A percentile compares a stretch with the other conserved stretches of the same genome.
These are phyloP conservation scores for Microsporum ferrugineum DNA, from an alignment of 2,329 filamentous ascomycete genomes.

Conservation along the genomic window DNA sequence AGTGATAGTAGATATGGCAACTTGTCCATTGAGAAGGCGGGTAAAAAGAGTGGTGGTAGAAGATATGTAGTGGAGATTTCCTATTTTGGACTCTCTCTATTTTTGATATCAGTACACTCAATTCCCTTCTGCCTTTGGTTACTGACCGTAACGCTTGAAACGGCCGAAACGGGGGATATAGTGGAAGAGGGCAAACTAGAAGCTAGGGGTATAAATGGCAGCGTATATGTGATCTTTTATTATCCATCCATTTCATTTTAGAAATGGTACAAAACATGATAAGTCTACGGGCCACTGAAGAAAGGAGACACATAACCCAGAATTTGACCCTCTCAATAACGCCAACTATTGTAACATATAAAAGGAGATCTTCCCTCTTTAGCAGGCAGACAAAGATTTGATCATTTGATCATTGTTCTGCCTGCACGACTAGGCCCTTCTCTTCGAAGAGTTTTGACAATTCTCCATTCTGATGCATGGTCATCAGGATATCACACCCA, in stretches of 20 bases:
- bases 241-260: not conserved
- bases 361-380: not conserved
- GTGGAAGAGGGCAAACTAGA: not conserved
- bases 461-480: conserved; percentile 94
- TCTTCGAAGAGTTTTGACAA: conserved; percentile 84
- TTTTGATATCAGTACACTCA: too few relatives aligned
- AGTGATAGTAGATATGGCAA: not conserved
- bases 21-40: not conserved
- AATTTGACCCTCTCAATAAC: not conserved
- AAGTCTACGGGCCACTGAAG: not conserved
- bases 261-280: not conserved
- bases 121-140: not conserved
- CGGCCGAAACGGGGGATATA: not conserved
- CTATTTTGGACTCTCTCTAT: not conserved
- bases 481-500: conserved; percentile 92
- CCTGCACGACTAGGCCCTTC: conserved; percentile 68
- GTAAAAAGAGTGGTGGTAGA: not conserved
- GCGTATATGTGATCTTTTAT: not conserved
- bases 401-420: conserved; percentile 33
- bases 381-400: not conserved
- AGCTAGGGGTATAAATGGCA: not conserved
- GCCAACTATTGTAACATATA: not conserved
- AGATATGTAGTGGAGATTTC: not conserved
- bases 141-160: not conserved
- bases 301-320: not conserved